Evolutionary conservation across 2,329 filamentous ascomycete genomes (phyloP).

Genomic region (Massarina eburnea): DNA sequence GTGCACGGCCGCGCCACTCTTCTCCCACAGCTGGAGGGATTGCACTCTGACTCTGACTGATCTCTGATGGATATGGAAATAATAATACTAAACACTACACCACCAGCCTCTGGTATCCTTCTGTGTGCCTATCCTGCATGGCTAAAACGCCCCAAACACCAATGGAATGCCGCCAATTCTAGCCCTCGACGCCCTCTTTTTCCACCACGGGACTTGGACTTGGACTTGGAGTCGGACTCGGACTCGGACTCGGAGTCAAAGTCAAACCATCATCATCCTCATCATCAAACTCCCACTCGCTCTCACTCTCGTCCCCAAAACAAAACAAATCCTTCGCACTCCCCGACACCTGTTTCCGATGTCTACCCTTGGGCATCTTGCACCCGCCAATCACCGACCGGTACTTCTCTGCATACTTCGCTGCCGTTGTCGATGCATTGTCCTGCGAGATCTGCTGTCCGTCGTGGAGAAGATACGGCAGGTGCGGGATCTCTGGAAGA

Average conservation of each 20-base stretch:
- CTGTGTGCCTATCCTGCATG: no score
- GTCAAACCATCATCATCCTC: slow-evolving; percentile 10
- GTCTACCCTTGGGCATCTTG: slow-evolving; percentile 37
- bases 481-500: slow-evolving; percentile 50
- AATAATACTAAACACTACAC: no score
- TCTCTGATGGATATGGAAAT: no score
- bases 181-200: neutral
- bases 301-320: slow-evolving; percentile 41
- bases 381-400: slow-evolving; percentile 70
- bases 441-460: slow-evolving; percentile 53
- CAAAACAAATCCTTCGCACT: slow-evolving; percentile 69
- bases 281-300: slow-evolving; percentile 33
- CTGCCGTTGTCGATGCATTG: slow-evolving; percentile 49
- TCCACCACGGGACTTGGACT: no score
- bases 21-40: no score
- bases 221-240: no score
- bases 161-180: neutral
- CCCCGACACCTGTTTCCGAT: slow-evolving; percentile 36
- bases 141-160: neutral
- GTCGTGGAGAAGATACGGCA: slow-evolving; percentile 66
- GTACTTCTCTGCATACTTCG: slow-evolving; percentile 61
- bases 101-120: no score
- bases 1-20: no score
- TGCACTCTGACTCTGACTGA: no score
- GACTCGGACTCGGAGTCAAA: neutral